phyloP scores from a whole-genome alignment of 1,139 yeast species.

The Eremothecium gossypii region DNA sequence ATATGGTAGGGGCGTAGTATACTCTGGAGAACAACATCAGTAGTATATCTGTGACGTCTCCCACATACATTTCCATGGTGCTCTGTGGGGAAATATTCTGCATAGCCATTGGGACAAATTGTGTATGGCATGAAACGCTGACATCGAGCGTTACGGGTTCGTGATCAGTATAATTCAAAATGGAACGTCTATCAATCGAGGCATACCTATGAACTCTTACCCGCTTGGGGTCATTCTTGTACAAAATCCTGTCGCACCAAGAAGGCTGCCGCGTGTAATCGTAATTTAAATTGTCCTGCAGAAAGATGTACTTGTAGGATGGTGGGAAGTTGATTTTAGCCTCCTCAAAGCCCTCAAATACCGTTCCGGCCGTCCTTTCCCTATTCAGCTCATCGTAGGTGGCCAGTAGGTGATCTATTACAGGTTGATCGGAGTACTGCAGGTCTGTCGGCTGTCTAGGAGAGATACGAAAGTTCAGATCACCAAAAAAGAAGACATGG shows the following conservation, averaged over 20 bases:
- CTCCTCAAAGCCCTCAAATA: conserved; percentile 59
- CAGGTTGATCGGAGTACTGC: conserved; percentile 12
- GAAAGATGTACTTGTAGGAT: conserved; percentile 57
- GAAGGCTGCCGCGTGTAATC: conserved; percentile 60
- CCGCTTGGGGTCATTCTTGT: conserved; percentile 23
- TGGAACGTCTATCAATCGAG: conserved; percentile 17
- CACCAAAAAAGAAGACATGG: conserved; percentile 73
- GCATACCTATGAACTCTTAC: conserved; percentile 14
- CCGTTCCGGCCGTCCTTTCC: conserved; percentile 37
- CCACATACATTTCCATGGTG: no score
- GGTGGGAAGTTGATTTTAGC: conserved; percentile 55
- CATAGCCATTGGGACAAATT: no score
- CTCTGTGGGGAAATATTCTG: no score
- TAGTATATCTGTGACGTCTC: no score
- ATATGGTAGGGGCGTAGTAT: no score
- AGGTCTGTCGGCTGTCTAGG: conserved; percentile 9
- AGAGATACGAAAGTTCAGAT: conserved; percentile 59
- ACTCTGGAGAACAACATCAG: no score
- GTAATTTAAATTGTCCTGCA: conserved; percentile 35
- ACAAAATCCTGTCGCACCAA: conserved; percentile 82
- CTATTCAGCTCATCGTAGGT: conserved; percentile 51
- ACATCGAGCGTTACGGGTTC: conserved; percentile 26
- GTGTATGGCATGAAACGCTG: background rate
- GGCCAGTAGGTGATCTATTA: conserved; percentile 12
- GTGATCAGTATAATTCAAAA: conserved; percentile 30